Conservation (phyloP, 441 rosid genomes). For the Breynia disticha region DNA sequence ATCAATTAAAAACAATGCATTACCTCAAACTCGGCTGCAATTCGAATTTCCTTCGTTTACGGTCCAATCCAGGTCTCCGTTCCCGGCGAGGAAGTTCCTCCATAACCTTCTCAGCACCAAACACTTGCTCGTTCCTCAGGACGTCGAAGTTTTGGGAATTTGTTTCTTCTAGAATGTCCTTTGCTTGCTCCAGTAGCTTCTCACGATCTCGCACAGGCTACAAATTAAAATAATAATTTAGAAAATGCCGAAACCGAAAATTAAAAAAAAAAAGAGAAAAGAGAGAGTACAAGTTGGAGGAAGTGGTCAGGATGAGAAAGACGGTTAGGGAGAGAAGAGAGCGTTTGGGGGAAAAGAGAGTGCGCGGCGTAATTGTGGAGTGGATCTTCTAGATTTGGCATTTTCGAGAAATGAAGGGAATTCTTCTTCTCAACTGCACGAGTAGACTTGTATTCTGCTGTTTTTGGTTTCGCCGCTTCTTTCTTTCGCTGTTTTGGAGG, state of each 20-base stretch:
- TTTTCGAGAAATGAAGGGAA: neutral
- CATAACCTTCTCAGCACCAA: conserved; percentile 18
- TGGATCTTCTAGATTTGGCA: conserved; percentile 35
- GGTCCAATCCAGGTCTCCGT: conserved; percentile 58
- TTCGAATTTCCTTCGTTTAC: conserved; percentile 58
- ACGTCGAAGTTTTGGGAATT: conserved; percentile 11
- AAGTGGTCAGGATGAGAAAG: conserved; percentile 28
- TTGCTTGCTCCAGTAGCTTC: conserved; percentile 39
- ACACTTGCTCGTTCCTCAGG: neutral
- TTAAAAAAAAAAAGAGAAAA: neutral
- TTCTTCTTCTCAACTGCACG: too few relatives aligned
- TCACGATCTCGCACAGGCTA: conserved; percentile 45
- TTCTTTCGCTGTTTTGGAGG: too few relatives aligned
- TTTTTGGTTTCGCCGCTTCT: neutral
- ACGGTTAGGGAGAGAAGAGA: conserved; percentile 31
- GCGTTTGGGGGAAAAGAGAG: conserved; percentile 49
- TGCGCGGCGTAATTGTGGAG: conserved; percentile 37
- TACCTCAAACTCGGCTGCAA: conserved; percentile 55
- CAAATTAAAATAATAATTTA: neutral
- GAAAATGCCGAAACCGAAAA: neutral
- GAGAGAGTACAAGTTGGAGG: conserved; percentile 36
- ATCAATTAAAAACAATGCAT: conserved; percentile 6
- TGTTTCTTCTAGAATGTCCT: conserved; percentile 24
- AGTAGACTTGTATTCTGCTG: neutral
- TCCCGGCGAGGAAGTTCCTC: conserved; percentile 30